Evolutionary conservation across 2,329 filamentous ascomycete genomes (phyloP).

Genomic region (Leptosphaerulina australis): DNA sequence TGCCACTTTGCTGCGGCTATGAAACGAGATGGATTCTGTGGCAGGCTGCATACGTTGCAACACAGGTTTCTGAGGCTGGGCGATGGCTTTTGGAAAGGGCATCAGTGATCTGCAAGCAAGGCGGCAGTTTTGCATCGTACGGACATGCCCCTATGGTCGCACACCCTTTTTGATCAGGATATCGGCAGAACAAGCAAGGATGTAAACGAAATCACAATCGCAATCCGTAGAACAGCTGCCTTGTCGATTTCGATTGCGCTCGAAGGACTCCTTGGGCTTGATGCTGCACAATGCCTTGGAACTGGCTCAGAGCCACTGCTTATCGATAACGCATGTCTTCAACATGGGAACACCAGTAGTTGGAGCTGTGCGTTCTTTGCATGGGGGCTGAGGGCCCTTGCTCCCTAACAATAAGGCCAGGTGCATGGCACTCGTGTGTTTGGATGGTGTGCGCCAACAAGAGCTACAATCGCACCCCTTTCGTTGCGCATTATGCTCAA

Average conservation of each 20-base stretch:
- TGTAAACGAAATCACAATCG: too few species aligned
- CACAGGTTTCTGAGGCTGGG: background rate
- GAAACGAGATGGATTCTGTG: background rate
- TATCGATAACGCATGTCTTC: constrained; percentile 7
- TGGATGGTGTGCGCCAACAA: background rate
- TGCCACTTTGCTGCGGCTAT: constrained; percentile 1
- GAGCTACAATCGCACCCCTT: background rate
- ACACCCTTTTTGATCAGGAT: background rate
- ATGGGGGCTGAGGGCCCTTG: background rate
- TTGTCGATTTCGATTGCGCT: background rate
- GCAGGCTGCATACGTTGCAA: background rate
- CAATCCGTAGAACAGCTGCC: background rate
- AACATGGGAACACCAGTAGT: background rate
- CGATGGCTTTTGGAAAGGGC: constrained; percentile 1
- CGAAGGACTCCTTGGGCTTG: too few species aligned
- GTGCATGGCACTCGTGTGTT: constrained; percentile 7
- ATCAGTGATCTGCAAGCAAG: constrained; percentile 6
- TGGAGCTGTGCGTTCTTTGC: background rate
- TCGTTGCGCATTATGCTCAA: too few species aligned
- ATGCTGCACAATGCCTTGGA: background rate
- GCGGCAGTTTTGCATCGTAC: background rate
- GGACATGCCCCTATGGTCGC: background rate
- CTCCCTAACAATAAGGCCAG: background rate
- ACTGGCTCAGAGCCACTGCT: background rate
- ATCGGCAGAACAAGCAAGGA: too few species aligned